Base-by-base conservation (phyloP, 345 rosid species). In the Hibiscus trionum region DNA sequence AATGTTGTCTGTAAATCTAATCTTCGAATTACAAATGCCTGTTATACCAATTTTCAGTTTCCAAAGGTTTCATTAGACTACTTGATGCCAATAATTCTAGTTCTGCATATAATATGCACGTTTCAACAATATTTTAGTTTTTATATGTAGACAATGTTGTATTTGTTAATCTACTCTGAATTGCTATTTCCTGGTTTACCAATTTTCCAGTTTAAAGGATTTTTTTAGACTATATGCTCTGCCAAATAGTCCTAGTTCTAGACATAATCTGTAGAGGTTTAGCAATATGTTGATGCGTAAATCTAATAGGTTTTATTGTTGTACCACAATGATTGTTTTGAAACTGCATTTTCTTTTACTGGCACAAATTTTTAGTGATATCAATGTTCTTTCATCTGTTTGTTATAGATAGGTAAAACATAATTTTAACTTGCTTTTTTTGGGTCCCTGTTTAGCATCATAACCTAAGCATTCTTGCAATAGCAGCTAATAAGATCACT, bases 401-500 rank as follows among this genome's bases (percentile, higher is more conserved):
- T 72, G 8, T 37, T 49, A 24, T 44, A 33, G 47, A 2, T 44
- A 2, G 47, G 12, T 29, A 1, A 12, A 58, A n/a, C 5, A 21
- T 47, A 11, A 11, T 55, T 14, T 31, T 26, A 17, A 61, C 35
- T 26, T 35, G 49, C 9, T 46, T 15, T 27, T 19, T 53, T 39
- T 3, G 2, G 3, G 53, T 31, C 52, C 26, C 19, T 1, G 4
- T 42, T 68, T 26, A 33, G 19, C 50, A 69, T 42, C 52, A 15
- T 60, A 64, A 53, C 44, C 53, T 42, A 73, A 37, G 4, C 24
- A 29, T 68, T 35, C 42, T 16, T 66, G 57, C 11, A 26, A 44
- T 52, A 69, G 55, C 11, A 37, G 10, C 71, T 80, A 26, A 80
- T 60, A 44, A n/a, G 56, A 42, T 62, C 70, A 12, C 49, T 72